Base-by-base conservation (phyloP, 2,329 filamentous ascomycete species). In the Trichophaea hybrida region DNA sequence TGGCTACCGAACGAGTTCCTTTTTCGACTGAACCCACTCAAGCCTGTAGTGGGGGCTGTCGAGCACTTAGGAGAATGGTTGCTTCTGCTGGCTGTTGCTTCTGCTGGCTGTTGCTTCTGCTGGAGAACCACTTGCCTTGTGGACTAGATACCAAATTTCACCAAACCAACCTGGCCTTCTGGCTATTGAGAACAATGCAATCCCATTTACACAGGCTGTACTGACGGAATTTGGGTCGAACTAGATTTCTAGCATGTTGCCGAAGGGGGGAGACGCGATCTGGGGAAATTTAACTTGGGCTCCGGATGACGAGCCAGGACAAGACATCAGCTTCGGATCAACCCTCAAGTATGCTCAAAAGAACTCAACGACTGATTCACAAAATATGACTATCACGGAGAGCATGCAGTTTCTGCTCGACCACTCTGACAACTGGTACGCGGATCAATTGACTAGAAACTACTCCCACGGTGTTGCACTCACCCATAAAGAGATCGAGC, bases 401-500 rank as follows among this genome's bases (percentile, higher is more conserved):
- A 83, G 88, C 8, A 73, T 97, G 68, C 75, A 81, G 0, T 96
- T 91, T 70, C 76, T 97, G 0, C 78, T 89, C 69, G 78, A 85
- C 57, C 83, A 84, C 32, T 83, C 85, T 1, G 90, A 96, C 65
- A 76, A 82, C 32, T 97, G 93, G 93, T 98, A 94, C 72, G 78
- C 78, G 62, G 75, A 86, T 35, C 82, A 86, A 70, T 76, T 95
- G 8, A 75, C 80, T 57, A 74, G 76, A 6, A 86, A 83, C 70
- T 98, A 95, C 74, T 96, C 90, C 1, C 85, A 89, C 59, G 93
- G 91, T 10, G 78, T 98, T 32, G 93, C 93, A 0, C 84, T 88
- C 63, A 93, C 86, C 0, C 76, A 75, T 5, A 79, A 79, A 7
- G 85, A 94, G 72, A 88, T 98, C 0, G 85, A 94, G 69, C 81